A percentile compares a stretch with the other conserved stretches of the same genome.
phyloP scores from a whole-genome alignment of 2,329 filamentous ascomycete genomes.

The Graphium sp. region DNA sequence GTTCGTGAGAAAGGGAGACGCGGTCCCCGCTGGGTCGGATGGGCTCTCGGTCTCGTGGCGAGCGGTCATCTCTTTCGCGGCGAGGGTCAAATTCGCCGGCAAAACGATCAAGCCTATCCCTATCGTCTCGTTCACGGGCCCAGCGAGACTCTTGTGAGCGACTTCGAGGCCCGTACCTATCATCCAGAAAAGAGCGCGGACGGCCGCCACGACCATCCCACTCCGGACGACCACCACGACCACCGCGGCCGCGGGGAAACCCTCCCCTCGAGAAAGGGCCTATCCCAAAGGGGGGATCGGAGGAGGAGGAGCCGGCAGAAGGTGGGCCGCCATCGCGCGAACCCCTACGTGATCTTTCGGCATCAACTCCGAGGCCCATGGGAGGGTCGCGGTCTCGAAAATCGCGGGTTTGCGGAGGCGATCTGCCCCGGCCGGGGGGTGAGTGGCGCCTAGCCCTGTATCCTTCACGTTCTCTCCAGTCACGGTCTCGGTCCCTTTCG shows the following conservation, averaged over 20 bases:
- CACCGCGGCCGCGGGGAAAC: slow-evolving; percentile 33
- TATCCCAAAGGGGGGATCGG: slow-evolving; percentile 43
- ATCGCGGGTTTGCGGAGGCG: slow-evolving; percentile 49
- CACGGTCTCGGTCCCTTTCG: slow-evolving; percentile 25
- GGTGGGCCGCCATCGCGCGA: slow-evolving; percentile 55
- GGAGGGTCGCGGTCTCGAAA: slow-evolving; percentile 42
- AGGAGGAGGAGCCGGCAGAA: slow-evolving; percentile 54
- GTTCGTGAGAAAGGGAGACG: slow-evolving; percentile 28
- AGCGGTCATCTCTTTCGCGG: too few relatives aligned
- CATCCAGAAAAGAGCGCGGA: slow-evolving; percentile 41
- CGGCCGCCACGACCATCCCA: slow-evolving; percentile 33
- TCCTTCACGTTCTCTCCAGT: slow-evolving; percentile 22
- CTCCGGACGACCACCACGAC: slow-evolving; percentile 27
- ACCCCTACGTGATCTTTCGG: slow-evolving; percentile 47
- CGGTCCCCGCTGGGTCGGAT: slow-evolving; percentile 34
- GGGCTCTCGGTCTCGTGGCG: slow-evolving; percentile 24
- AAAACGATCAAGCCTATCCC: slow-evolving; percentile 27
- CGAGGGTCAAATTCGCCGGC: slow-evolving; percentile 21
- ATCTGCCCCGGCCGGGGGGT: slow-evolving; percentile 40
- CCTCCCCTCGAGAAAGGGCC: slow-evolving; percentile 36
- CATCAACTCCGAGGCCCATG: slow-evolving; percentile 48
- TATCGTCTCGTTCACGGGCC: slow-evolving; percentile 37
- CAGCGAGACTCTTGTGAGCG: slow-evolving; percentile 49
- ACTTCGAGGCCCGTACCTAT: slow-evolving; percentile 45
- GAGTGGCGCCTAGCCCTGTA: slow-evolving; percentile 35